Evolutionary conservation across 2,329 filamentous ascomycete genomes (phyloP), one percentile per base, ranked within the genome.

Genomic region (Sporothrix sp.): DNA sequence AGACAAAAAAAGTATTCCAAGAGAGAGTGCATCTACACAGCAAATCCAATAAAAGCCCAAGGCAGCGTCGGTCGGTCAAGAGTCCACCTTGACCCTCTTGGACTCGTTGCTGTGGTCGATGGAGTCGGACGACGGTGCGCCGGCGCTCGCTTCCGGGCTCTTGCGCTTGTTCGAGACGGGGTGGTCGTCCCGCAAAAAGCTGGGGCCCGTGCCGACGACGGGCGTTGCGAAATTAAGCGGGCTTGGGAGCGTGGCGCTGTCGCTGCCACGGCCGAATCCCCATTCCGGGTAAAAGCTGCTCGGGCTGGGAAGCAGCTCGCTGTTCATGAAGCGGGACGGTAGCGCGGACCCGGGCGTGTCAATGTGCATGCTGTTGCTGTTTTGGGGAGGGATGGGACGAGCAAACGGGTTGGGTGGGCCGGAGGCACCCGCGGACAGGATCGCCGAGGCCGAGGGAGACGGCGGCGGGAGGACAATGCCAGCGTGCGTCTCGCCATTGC

Each of bases 371-470:
- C 70, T 69, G 20, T 65, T 70, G 42, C 20, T 54, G 42, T 30
- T 40, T 51, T 80, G 74, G 25, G 89, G 87, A 4, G 86, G 88
- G 23, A 83, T 78, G 1, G 91, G 93, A 37, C 91, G 78, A 7
- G 93, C 93, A 65, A 97, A 98, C 0, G 93, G 93, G 64, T 98
- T 98, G 2, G 89, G 89, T 13, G 93, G 93, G 0, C 93, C 93
- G 33, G 84, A 85, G 8, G 93, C 91, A 36, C 93, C 93, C 0
- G 93, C 93, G 43, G 89, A 95, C 50, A 96, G 73, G 7, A 97
- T 73, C 2, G 88, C 81, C 20, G 85, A 85, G 2, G 88, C 86
- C 27, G 88, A 95, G 0, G 93, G 91, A 1, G 93, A 96, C 0
- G 93, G 93, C 7, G 91, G 91, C 16, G 93, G 93, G 6, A 98